Base-by-base conservation (phyloP, 179 eudicot genomes). In the Heliamphora pulchella region DNA sequence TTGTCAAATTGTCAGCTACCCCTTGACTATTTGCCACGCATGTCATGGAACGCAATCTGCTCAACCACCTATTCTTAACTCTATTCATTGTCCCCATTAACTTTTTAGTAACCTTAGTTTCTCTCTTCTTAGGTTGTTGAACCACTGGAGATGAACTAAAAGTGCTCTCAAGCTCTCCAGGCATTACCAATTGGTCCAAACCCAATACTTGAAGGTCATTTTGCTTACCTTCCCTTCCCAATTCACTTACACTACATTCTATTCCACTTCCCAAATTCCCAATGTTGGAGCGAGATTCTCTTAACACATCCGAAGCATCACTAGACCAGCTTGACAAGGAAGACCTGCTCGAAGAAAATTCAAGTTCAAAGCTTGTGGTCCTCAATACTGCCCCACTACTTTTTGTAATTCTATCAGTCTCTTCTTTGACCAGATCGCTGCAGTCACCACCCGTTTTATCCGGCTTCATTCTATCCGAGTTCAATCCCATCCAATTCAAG, bases 31-130 rank as follows among this genome's bases (percentile, higher is more conserved):
- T 86, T 20, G 78, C 58, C 43, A 90, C 82, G 82, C 98, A 87
- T 1, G 89, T 74, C 41, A 92, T 76, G 67, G 89, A 84, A 9
- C 91, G 84, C 66, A 90, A 80, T 81, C 86, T 87, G 65, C 83
- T 87, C 75, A 89, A 75, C 90, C 89, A 89, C 85, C 86, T 86
- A 54, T 83, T 85, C 87, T 89, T 90, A 66, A 82, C 82, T 80
- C 75, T 87, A 81, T 85, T 84, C 44, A 75, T 75, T 5, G 78
- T 62, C 62, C 79, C 81, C 59, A 82, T 50, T 0, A 79, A 76
- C 64, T 68, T 31, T 22, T 79, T 71, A 75, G 71, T 50, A 70
- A 31, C 84, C 55, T 78, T 54, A 69, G 66, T 67, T 77, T 77
- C 80, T 54, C 84, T 80, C 72, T 62, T 79, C 41, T 72, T 74